phyloP scores from a whole-genome alignment of 2,329 filamentous ascomycete species.

The Fusarium clavum region DNA sequence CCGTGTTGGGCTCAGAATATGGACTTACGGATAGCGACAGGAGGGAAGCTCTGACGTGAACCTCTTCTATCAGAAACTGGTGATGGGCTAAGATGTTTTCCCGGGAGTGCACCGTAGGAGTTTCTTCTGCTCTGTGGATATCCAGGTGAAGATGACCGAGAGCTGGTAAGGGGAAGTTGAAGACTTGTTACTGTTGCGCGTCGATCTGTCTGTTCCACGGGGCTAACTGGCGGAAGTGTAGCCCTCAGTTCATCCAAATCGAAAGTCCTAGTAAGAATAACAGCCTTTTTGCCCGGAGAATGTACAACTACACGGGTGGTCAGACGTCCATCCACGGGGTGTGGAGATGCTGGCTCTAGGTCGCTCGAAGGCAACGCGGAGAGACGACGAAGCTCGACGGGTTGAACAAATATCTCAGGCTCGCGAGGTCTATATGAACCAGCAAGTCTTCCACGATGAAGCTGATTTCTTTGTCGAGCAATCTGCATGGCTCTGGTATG shows the following conservation, averaged over 20 bases:
- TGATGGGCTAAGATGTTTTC: background rate
- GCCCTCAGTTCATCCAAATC: constrained; percentile 61
- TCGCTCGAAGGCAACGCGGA: constrained; percentile 27
- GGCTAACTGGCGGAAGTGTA: constrained; percentile 55
- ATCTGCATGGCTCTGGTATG: constrained; percentile 41
- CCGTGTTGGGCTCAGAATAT: too few relatives aligned
- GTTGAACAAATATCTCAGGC: constrained; percentile 44
- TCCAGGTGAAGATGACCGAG: constrained; percentile 22
- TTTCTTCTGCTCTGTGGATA: constrained; percentile 20
- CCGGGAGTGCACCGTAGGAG: constrained; percentile 22
- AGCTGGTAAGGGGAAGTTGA: constrained; percentile 5
- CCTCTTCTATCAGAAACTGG: constrained; percentile 21
- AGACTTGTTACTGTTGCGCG: constrained; percentile 34
- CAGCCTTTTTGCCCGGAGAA: constrained; percentile 55
- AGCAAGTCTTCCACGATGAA: constrained; percentile 37
- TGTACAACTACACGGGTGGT: constrained; percentile 48
- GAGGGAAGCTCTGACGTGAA: constrained; percentile 15
- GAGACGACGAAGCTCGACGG: constrained; percentile 42
- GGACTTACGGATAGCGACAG: constrained; percentile 44
- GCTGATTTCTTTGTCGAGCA: constrained; percentile 39
- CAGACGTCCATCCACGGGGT: constrained; percentile 34
- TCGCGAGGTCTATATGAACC: constrained; percentile 27
- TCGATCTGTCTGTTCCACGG: constrained; percentile 21
- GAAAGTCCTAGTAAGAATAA: constrained; percentile 63
- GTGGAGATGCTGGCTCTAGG: constrained; percentile 24